phyloP scores from a whole-genome alignment of 148 eudicot species.

The Fagopyrum tataricum region DNA sequence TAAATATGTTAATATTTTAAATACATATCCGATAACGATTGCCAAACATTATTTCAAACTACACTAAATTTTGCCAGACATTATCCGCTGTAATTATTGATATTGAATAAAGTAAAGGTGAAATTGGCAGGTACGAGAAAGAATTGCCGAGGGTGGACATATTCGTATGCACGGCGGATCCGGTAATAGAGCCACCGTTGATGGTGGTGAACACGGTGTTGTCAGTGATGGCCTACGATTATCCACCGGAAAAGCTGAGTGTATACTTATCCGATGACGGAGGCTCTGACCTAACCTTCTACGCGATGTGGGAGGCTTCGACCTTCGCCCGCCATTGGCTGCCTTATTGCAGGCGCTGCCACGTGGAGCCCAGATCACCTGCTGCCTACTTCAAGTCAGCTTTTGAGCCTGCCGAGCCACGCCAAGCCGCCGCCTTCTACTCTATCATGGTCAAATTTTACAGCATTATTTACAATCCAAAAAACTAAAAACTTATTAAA shows the following conservation, averaged over 20 bases:
- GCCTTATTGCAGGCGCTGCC: conserved; percentile 55
- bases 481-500: too few species aligned
- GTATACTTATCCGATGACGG: conserved; percentile 77
- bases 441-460: conserved; percentile 48
- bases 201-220: conserved; percentile 64
- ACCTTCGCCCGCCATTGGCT: conserved; percentile 50
- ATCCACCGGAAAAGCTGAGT: conserved; percentile 47
- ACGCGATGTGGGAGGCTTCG: conserved; percentile 71
- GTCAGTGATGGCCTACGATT: conserved; percentile 65
- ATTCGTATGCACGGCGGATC: conserved; percentile 74
- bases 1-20: too few species aligned
- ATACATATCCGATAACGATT: too few species aligned
- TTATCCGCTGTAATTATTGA: too few species aligned
- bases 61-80: too few species aligned
- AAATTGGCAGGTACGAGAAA: conserved; percentile 33
- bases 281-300: conserved; percentile 61
- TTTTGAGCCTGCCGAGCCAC: conserved; percentile 5
- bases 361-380: conserved; percentile 61
- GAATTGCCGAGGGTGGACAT: conserved; percentile 50
- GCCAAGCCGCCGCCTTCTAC: conserved; percentile 24
- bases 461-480: too few species aligned
- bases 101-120: not conserved
- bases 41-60: too few species aligned
- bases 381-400: conserved; percentile 49
- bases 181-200: conserved; percentile 55